Conservation (phyloP, 2,329 filamentous ascomycete genomes). For the Penicillium sp. region DNA sequence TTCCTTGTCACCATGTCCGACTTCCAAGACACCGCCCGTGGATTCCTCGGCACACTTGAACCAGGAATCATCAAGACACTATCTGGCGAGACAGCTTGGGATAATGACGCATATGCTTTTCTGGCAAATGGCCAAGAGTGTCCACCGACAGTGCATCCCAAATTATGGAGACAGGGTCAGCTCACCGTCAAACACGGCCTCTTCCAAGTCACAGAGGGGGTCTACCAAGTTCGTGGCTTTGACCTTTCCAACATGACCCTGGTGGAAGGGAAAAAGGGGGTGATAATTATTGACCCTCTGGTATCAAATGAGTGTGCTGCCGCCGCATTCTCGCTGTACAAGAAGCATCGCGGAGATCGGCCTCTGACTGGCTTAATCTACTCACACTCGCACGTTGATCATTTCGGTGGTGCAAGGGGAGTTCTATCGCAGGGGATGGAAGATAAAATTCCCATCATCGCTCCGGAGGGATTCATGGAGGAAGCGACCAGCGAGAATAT, state of each 20-base stretch:
- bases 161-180: not conserved
- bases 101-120: not conserved
- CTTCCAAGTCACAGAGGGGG: not conserved
- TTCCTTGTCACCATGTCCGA: not conserved
- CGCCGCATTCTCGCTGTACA: not conserved
- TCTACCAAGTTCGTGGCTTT: not conserved
- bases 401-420: not conserved
- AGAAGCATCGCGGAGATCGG: not conserved
- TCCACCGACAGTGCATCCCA: not conserved
- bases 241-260: not conserved
- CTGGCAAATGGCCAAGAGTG: not conserved
- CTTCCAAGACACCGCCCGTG: not conserved
- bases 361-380: not conserved
- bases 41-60: not conserved
- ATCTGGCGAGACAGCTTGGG: not conserved
- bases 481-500: not conserved
- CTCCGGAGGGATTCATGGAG: not conserved
- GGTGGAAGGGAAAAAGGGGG: not conserved
- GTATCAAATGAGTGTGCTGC: not conserved
- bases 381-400: not conserved
- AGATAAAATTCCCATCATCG: not conserved
- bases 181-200: not conserved
- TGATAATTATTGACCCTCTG: not conserved
- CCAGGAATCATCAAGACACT: not conserved
- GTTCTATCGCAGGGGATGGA: not conserved